Percentiles rank a stretch among this genome's conserved stretches.
Evolutionary conservation across 176 grass and related monocot species (phyloP).

Genomic region (Dactylis glomerata): DNA sequence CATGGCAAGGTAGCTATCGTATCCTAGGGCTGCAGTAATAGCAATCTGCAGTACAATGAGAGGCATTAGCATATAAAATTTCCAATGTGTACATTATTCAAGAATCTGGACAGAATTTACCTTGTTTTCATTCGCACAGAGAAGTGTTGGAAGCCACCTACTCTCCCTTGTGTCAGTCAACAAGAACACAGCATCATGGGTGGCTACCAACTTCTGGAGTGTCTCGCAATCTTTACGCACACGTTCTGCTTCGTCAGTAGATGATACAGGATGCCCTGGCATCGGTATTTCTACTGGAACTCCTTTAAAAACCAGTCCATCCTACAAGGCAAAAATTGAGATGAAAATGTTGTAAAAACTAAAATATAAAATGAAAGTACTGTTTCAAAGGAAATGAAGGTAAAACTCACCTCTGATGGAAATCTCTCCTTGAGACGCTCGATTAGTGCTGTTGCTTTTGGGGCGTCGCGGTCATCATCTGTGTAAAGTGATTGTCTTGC

Average conservation of each 20-base stretch:
- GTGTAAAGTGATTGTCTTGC: conserved; percentile 93
- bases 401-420: conserved; percentile 62
- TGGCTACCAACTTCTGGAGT: conserved; percentile 59
- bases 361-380: not conserved
- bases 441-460: conserved; percentile 68
- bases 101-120: conserved; percentile 32
- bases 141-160: conserved; percentile 89
- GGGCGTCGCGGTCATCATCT: conserved; percentile 51
- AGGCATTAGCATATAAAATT: conserved; percentile 31
- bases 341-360: not conserved
- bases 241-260: conserved; percentile 49
- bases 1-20: conserved; percentile 97
- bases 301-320: conserved; percentile 36
- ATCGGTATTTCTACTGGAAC: conserved; percentile 80
- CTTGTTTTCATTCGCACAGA: conserved; percentile 82
- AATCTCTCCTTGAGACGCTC: conserved; percentile 61
- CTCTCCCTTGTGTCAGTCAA: conserved; percentile 97
- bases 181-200: conserved; percentile 87
- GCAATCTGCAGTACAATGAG: conserved; percentile 58
- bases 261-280: conserved; percentile 87
- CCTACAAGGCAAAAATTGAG: conserved; percentile 41
- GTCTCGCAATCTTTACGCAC: conserved; percentile 57
- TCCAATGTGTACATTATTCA: conserved; percentile 10
- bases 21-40: conserved; percentile 90
- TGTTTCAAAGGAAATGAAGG: not conserved